These are phyloP conservation scores for Jamesozyma lodderae DNA, from an alignment of 805 yeast species.

Conservation along the genomic window DNA sequence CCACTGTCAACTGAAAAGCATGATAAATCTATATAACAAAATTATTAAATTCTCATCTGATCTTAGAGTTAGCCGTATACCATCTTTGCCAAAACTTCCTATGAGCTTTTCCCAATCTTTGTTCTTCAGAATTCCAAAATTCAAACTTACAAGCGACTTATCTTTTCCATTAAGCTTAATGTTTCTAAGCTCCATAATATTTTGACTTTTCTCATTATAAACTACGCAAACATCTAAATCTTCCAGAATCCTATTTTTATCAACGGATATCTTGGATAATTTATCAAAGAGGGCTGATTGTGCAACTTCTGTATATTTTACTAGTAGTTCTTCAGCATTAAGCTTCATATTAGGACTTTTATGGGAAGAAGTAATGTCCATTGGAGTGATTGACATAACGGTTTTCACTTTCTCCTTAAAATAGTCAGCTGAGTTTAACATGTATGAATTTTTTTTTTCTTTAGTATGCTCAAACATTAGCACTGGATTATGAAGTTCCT, in stretches of 20 bases:
- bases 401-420: conserved; percentile 4
- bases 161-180: neutral
- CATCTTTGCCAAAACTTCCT: neutral
- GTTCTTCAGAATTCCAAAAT: neutral
- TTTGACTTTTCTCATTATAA: neutral
- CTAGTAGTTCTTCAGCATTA: neutral
- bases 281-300: neutral
- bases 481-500: conserved; percentile 4
- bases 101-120: neutral
- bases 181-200: neutral
- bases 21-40: neutral
- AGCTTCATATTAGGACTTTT: too few species aligned
- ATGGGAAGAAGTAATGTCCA: too few species aligned
- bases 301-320: neutral
- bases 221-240: neutral
- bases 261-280: neutral
- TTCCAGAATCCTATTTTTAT: neutral
- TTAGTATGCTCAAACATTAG: conserved; percentile 8
- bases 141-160: neutral
- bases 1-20: neutral
- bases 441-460: conserved; percentile 19
- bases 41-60: neutral
- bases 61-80: neutral
- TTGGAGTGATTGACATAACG: neutral
- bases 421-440: conserved; percentile 12